Evolutionary conservation across 176 grass and related monocot genomes (phyloP).

Genomic region (Pharus latifolius): DNA sequence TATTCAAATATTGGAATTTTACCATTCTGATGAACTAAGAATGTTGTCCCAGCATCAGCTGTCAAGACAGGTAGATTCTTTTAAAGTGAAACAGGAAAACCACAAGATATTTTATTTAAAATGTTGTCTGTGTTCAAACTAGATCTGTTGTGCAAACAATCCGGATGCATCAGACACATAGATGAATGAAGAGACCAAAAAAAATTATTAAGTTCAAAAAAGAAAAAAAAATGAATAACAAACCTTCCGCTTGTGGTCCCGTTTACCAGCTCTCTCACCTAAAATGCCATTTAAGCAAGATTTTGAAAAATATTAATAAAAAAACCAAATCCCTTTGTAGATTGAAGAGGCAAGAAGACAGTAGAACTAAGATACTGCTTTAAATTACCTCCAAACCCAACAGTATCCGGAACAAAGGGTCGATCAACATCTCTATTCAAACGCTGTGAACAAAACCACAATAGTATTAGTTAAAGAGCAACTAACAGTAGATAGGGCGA

Average conservation of each 20-base stretch:
- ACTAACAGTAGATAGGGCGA: not conserved
- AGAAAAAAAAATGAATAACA: slow-evolving; percentile 13
- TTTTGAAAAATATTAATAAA: slow-evolving; percentile 11
- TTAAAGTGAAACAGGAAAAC: not conserved
- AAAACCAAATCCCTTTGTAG: not conserved
- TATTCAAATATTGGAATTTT: too few relatives aligned
- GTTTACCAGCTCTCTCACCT: slow-evolving; percentile 79
- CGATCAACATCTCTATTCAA: slow-evolving; percentile 79
- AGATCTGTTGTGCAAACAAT: not conserved
- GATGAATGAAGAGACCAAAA: not conserved
- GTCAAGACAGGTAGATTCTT: not conserved
- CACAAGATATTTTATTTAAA: not conserved
- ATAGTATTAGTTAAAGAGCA: slow-evolving; percentile 12
- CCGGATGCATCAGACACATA: not conserved
- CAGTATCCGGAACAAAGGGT: slow-evolving; percentile 48
- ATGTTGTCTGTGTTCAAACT: not conserved
- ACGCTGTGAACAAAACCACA: slow-evolving; percentile 45
- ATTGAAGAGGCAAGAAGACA: not conserved
- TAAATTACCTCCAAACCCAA: slow-evolving; percentile 77
- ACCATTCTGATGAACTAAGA: too few relatives aligned
- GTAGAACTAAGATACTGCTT: not conserved
- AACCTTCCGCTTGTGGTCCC: slow-evolving; percentile 98
- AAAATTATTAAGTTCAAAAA: not conserved
- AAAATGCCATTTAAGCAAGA: slow-evolving; percentile 15
- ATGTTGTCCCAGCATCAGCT: not conserved